Conservation (phyloP, 345 rosid genomes). For the Capsella bursapastoris region DNA sequence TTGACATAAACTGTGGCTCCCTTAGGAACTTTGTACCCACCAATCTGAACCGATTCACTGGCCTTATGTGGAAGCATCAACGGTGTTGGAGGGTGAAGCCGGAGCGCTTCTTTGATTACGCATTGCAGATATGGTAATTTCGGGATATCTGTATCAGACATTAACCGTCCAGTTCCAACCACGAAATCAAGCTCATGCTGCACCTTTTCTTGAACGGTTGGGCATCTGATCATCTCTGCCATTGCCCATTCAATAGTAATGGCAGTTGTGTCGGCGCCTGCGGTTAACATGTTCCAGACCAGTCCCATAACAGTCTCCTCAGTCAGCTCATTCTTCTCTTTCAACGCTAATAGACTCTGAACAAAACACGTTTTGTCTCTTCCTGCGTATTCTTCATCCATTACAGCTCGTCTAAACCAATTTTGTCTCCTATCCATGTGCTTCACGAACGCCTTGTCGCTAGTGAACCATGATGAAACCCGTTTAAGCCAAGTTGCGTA, state of each 20-base stretch:
- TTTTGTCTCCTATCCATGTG: constrained; percentile 29
- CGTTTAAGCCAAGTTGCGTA: constrained; percentile 38
- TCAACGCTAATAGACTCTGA: constrained; percentile 35
- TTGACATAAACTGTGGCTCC: constrained; percentile 48
- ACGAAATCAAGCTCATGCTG: constrained; percentile 48
- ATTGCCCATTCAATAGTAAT: constrained; percentile 56
- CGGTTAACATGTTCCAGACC: constrained; percentile 59
- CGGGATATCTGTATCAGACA: constrained; percentile 47
- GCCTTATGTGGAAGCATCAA: constrained; percentile 60
- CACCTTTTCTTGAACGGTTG: constrained; percentile 7
- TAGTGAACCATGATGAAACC: constrained; percentile 15
- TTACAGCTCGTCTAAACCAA: constrained; percentile 30
- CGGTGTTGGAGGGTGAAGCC: constrained; percentile 59
- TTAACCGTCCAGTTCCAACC: constrained; percentile 45
- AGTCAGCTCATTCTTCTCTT: constrained; percentile 35
- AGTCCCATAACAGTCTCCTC: constrained; percentile 51
- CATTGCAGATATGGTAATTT: constrained; percentile 50
- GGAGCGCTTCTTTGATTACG: constrained; percentile 47
- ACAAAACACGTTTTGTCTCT: constrained; percentile 33
- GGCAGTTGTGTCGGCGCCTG: constrained; percentile 55
- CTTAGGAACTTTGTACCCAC: constrained; percentile 50
- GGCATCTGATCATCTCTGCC: constrained; percentile 52
- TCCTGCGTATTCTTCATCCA: constrained; percentile 25
- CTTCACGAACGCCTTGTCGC: constrained; percentile 17
- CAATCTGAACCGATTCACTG: constrained; percentile 40